A percentile compares a stretch with the other conserved stretches of the same genome.
These are phyloP conservation scores for Ulota crispa DNA, from an alignment of 225 moss, liverwort and hornwort genomes.

Conservation along the genomic window DNA sequence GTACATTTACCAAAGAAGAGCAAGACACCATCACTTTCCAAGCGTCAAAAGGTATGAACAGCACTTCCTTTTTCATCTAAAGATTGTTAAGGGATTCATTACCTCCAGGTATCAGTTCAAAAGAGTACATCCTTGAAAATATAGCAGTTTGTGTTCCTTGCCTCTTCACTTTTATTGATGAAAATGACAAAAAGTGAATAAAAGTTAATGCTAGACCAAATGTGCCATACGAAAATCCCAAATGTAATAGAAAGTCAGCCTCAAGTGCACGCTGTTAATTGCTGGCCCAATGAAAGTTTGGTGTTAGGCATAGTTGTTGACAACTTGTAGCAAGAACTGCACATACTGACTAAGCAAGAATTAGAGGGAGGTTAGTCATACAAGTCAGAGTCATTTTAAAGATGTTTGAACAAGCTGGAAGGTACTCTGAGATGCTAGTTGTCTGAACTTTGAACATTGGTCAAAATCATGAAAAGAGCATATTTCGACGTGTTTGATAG, in stretches of 20 bases:
- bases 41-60: constrained; percentile 49
- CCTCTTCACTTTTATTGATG: not conserved
- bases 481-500: accelerated
- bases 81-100: not conserved
- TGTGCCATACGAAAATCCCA: not conserved
- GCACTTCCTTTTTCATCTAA: not conserved
- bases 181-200: not conserved
- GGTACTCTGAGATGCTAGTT: not conserved
- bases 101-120: too few relatives aligned
- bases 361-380: not conserved
- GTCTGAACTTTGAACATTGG: not conserved
- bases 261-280: not conserved
- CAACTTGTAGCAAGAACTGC: not conserved
- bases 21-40: constrained; percentile 30
- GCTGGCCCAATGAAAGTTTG: not conserved
- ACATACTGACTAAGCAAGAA: not conserved
- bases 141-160: not conserved
- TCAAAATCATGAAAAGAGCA: not conserved
- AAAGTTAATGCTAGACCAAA: not conserved
- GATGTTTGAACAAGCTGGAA: accelerated
- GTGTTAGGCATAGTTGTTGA: not conserved
- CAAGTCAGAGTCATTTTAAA: not conserved
- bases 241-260: too few relatives aligned
- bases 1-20: constrained; percentile 31
- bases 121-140: not conserved